Evolutionary conservation across 352 stramenopile species (phyloP).

Genomic region (Peronospora destructor): DNA sequence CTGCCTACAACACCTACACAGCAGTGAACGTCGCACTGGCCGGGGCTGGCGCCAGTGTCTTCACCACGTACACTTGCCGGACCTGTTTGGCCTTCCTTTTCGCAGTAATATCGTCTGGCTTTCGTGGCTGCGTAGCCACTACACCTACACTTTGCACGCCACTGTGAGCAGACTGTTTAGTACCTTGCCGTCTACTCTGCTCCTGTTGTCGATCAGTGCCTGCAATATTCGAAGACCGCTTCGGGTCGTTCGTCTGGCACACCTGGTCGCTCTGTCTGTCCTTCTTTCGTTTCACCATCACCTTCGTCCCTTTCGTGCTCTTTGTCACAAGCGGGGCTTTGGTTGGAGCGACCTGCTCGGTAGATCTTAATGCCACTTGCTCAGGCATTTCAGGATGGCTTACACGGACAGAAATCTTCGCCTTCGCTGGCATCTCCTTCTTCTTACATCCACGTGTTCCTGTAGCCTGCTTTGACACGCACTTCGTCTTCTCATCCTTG

Average conservation of each 20-base stretch:
- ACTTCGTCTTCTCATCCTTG: slow-evolving; percentile 12
- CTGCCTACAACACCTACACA: slow-evolving; percentile 11
- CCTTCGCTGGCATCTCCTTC: slow-evolving; percentile 6
- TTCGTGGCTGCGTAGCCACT: slow-evolving; percentile 1
- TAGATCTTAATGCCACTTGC: neutral
- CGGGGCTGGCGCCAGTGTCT: slow-evolving; percentile 17
- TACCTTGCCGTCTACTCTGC: neutral
- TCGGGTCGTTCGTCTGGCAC: slow-evolving; percentile 4
- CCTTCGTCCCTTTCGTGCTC: slow-evolving; percentile 5
- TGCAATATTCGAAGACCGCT: slow-evolving; percentile 1
- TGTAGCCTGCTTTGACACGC: slow-evolving; percentile 1
- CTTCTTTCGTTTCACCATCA: neutral
- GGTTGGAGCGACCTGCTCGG: slow-evolving; percentile 17
- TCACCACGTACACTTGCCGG: slow-evolving; percentile 34
- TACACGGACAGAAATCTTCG: neutral
- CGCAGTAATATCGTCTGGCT: neutral
- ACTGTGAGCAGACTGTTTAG: neutral
- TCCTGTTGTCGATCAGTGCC: slow-evolving; percentile 2
- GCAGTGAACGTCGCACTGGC: slow-evolving; percentile 14
- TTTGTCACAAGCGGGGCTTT: slow-evolving; percentile 15
- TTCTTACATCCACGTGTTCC: slow-evolving; percentile 3
- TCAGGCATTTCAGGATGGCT: neutral
- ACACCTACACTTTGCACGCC: neutral
- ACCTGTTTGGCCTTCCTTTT: slow-evolving; percentile 14
- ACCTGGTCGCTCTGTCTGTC: slow-evolving; percentile 1